phyloP scores from a whole-genome alignment of 1,284 basidiomycete genomes.

The Boletus nobilissimus region DNA sequence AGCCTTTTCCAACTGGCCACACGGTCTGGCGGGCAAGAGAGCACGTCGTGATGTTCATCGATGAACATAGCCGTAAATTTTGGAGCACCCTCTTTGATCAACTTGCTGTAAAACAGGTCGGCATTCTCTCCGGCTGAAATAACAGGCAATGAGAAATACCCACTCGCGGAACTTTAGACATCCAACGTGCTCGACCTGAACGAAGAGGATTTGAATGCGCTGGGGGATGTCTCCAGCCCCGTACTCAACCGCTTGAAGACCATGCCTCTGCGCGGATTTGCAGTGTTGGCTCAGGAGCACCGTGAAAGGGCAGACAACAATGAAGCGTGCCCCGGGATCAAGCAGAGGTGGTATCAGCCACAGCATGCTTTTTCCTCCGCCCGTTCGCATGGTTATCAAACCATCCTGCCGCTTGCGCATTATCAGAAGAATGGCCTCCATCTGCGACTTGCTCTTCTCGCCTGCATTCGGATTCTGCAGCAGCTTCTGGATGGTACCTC shows the following conservation, averaged over 20 bases:
- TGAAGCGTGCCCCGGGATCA: not conserved
- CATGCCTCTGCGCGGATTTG: not conserved
- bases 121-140: too few species aligned
- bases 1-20: too few species aligned
- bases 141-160: too few species aligned
- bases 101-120: too few species aligned
- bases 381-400: not conserved
- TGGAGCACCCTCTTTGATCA: too few species aligned
- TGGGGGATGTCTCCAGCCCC: too few species aligned
- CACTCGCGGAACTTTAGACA: too few species aligned
- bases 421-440: not conserved
- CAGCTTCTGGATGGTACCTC: not conserved
- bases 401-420: not conserved
- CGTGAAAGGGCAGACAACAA: not conserved
- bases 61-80: too few species aligned
- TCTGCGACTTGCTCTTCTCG: not conserved
- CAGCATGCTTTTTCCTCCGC: not conserved
- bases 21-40: too few species aligned
- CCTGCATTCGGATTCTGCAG: not conserved
- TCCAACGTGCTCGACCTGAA: too few species aligned
- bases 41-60: too few species aligned
- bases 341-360: not conserved
- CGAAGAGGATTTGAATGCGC: not conserved
- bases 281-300: not conserved
- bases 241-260: too few species aligned